These are phyloP conservation scores for Crithidia fasciculata DNA, from an alignment of 208 protist species.

Conservation along the genomic window DNA sequence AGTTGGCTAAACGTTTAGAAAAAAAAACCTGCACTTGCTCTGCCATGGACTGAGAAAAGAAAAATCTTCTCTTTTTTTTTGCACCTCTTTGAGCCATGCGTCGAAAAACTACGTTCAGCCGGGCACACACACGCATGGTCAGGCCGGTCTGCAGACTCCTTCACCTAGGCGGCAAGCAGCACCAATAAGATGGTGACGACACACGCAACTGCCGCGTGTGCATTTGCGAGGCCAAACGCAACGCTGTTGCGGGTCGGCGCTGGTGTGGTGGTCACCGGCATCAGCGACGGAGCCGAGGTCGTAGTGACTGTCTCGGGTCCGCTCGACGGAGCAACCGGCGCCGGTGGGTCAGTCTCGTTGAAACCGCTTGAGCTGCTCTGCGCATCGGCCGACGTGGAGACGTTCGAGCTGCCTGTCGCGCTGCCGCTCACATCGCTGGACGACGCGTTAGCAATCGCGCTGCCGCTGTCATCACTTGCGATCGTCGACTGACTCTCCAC, in stretches of 20 bases:
- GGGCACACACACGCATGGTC: too few species aligned
- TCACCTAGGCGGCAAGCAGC: not conserved
- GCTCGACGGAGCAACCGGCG: not conserved
- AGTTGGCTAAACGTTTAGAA: too few species aligned
- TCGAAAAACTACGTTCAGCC: too few species aligned
- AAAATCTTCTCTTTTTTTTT: not conserved
- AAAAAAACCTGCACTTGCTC: not conserved
- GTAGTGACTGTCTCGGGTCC: too few species aligned
- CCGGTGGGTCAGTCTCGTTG: not conserved
- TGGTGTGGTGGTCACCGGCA: slow-evolving; percentile 5
- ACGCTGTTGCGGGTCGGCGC: not conserved
- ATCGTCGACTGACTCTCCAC: too few species aligned
- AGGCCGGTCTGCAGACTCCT: too few species aligned
- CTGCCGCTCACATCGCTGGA: too few species aligned
- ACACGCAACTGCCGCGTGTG: not conserved
- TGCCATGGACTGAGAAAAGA: not conserved
- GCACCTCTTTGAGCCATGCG: too few species aligned
- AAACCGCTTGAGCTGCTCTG: not conserved
- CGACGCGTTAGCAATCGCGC: too few species aligned
- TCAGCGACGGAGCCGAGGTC: not conserved
- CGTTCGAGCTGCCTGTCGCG: too few species aligned
- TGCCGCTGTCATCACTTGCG: too few species aligned
- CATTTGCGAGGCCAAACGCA: not conserved
- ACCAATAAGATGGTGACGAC: not conserved
- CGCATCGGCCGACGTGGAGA: not conserved